Evolutionary conservation across 108 stramenopile species (phyloP).

Genomic region (Heterococcus sp.): DNA sequence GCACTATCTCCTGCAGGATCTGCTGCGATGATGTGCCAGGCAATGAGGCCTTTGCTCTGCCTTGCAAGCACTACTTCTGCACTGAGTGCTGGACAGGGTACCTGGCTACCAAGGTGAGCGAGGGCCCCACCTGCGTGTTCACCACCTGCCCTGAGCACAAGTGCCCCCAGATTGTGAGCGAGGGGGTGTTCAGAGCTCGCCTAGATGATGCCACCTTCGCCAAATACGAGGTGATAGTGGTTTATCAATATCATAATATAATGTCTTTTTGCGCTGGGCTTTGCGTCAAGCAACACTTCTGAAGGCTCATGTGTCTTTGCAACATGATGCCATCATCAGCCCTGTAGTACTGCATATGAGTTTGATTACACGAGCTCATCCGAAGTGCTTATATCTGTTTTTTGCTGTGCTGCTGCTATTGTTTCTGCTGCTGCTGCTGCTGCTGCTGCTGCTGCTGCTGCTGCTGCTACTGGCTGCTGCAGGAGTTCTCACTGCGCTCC

Average conservation of each 20-base stretch:
- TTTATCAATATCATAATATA: no score
- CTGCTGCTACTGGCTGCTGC: no score
- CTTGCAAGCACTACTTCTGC: constrained; percentile 93
- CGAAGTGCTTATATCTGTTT: no score
- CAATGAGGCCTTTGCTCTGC: constrained; percentile 70
- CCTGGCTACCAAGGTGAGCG: constrained; percentile 53
- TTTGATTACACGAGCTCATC: no score
- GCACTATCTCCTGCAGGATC: constrained; percentile 65
- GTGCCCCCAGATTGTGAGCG: constrained; percentile 79
- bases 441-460: background rate
- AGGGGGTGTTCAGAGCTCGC: constrained; percentile 68
- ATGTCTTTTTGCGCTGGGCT: no score
- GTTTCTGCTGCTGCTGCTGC: no score
- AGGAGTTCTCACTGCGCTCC: constrained; percentile 73
- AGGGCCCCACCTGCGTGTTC: constrained; percentile 77
- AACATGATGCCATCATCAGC: no score
- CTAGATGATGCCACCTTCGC: constrained; percentile 61
- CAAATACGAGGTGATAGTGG: no score
- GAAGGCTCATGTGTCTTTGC: no score
- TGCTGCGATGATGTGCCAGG: constrained; percentile 74
- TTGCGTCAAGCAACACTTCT: no score
- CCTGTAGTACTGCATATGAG: no score
- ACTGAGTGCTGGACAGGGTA: constrained; percentile 85
- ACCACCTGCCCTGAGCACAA: constrained; percentile 81
- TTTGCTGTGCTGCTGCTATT: no score